Conservation (phyloP, 2,329 filamentous ascomycete species). For the Colletotrichum karsti region DNA sequence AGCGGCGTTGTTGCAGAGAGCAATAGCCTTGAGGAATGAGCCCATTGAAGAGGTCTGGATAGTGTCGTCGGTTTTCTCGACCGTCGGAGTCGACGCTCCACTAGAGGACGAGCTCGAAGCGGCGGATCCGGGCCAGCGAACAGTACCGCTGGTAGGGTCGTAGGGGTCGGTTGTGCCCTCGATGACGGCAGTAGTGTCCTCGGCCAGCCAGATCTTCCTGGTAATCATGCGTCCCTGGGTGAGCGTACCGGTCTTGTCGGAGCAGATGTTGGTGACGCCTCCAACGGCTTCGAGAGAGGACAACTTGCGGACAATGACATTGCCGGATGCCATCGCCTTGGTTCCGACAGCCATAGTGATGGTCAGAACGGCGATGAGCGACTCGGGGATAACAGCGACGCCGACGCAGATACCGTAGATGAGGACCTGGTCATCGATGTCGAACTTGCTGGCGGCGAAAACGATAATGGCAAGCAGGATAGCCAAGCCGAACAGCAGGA, state of each 20-base stretch:
- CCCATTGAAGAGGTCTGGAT: conserved; percentile 44
- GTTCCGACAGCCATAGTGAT: conserved; percentile 76
- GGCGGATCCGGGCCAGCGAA: conserved; percentile 52
- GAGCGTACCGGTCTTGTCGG: conserved; percentile 75
- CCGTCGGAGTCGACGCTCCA: conserved; percentile 31
- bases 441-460: conserved; percentile 65
- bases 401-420: conserved; percentile 70
- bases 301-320: conserved; percentile 73
- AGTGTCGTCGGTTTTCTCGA: conserved; percentile 36
- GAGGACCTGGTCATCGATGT: conserved; percentile 63
- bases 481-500: conserved; percentile 79
- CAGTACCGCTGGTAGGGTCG: conserved; percentile 65
- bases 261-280: conserved; percentile 76
- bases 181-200: conserved; percentile 60
- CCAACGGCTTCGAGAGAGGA: conserved; percentile 73
- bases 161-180: conserved; percentile 66
- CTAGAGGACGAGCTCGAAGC: conserved; percentile 40
- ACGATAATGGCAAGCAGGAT: conserved; percentile 68
- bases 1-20: conserved; percentile 68
- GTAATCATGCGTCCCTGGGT: conserved; percentile 74
- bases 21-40: conserved; percentile 61
- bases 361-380: conserved; percentile 74
- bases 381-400: conserved; percentile 72
- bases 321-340: conserved; percentile 69
- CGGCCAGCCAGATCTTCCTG: conserved; percentile 68